phyloP scores from a whole-genome alignment of 345 rosid genomes.

The Angophora floribunda region DNA sequence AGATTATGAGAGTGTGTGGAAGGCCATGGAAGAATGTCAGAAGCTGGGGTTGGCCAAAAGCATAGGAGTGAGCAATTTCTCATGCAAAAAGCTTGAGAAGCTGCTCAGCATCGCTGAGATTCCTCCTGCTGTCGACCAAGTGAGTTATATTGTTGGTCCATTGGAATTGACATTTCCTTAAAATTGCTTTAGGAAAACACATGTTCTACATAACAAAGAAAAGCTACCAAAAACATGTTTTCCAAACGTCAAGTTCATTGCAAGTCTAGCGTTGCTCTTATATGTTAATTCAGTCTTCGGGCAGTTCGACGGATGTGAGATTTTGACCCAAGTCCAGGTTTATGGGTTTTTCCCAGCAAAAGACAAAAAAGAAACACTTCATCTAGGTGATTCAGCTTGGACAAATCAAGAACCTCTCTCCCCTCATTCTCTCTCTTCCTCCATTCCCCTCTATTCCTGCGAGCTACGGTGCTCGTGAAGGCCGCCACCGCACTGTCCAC shows the following conservation, averaged over 20 bases:
- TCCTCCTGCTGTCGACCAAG: slow-evolving; percentile 30
- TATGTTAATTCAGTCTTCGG: background rate
- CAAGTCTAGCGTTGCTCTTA: background rate
- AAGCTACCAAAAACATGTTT: background rate
- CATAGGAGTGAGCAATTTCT: slow-evolving; percentile 26
- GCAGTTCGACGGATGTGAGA: background rate
- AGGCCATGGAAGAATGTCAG: slow-evolving; percentile 30
- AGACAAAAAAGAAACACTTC: no score
- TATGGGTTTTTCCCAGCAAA: no score
- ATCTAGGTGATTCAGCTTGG: no score
- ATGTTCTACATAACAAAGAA: background rate
- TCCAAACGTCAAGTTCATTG: background rate
- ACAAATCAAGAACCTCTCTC: no score
- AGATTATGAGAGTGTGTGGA: slow-evolving; percentile 15
- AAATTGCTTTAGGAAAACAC: background rate
- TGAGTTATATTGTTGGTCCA: background rate
- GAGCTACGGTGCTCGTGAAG: no score
- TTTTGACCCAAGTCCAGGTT: background rate
- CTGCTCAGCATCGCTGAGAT: slow-evolving; percentile 14
- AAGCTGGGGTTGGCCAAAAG: slow-evolving; percentile 18
- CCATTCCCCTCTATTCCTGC: no score
- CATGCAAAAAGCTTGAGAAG: slow-evolving; percentile 14
- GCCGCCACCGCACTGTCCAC: no score
- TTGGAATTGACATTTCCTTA: no score
- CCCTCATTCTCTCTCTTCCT: no score